Evolutionary conservation across 1,284 basidiomycete species (phyloP), one percentile per base, ranked within the genome.

Genomic region (Cryptococcus amylolentus): DNA sequence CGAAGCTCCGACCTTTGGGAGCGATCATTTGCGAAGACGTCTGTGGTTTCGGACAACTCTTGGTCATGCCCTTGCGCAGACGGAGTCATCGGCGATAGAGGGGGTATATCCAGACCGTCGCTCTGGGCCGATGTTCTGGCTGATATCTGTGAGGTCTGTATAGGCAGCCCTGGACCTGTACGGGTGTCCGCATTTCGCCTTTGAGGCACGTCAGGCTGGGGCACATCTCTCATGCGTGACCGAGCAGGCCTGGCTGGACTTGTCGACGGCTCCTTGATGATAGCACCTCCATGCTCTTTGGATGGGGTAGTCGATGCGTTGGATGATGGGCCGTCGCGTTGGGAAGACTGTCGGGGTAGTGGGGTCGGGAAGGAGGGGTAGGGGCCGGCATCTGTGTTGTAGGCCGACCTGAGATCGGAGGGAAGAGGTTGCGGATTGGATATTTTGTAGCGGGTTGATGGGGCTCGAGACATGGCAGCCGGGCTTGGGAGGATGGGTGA

Each of bases 11-110:
- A 39, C 12, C 73, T 64, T 45, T 71, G 67, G 5, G 58, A 54
- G 28, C 73, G 57, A 49, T 74, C 72, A 8, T 62, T 67, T 3
- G 70, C 73, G 54, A 73, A 76, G 3, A 69, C 71, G 52, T 74
- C 71, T 2, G 60, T 58, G 59, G 68, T 69, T 16, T 57, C 20
- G 0, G 51, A 47, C 37, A 48, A 58, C 31, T 20, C 39, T 48
- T 26, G 13, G 26, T 54, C 6, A 41, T 43, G 14, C 18, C 45
- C 5, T 18, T 44, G 48, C 5, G 28, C 37, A 18, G 47, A 43
- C 38, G 56, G 57, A 13, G 55, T 53, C 38, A 61, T 49, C 4
- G 67, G 64, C 18, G 72, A 67, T 2, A 71, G 68, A 62, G 66
- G 44, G 61, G 59, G 41, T 65, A 57, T 47, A 46, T 54, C 39